Percentiles rank a stretch among this genome's conserved stretches.
Evolutionary conservation across 768 basidiomycete species (phyloP).

Genomic region (Mycena amicta): DNA sequence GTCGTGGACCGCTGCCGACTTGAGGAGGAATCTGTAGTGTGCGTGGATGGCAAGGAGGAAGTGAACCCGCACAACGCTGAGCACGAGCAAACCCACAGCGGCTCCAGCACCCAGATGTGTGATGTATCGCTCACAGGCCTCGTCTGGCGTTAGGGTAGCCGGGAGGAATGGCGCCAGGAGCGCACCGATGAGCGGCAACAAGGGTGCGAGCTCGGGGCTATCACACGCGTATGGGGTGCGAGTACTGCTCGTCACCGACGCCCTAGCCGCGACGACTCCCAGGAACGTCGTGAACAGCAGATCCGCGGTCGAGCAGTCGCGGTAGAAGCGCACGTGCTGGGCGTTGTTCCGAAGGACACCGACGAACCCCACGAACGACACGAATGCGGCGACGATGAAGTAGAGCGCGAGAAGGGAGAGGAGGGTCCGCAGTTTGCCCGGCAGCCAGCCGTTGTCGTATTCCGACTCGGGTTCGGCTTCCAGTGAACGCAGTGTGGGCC

Average conservation of each 20-base stretch:
- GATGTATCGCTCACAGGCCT: constrained; percentile 83
- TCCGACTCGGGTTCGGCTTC: constrained; percentile 53
- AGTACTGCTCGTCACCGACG: constrained; percentile 53
- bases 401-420: constrained; percentile 69
- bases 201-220: constrained; percentile 74
- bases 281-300: constrained; percentile 69
- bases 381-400: constrained; percentile 63
- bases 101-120: constrained; percentile 64
- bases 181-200: constrained; percentile 70
- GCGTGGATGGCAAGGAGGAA: constrained; percentile 64
- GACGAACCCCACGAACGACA: constrained; percentile 64
- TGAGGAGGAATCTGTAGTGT: constrained; percentile 7
- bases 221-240: constrained; percentile 74
- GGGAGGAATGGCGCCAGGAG: constrained; percentile 38
- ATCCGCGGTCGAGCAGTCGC: constrained; percentile 81
- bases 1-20: background rate
- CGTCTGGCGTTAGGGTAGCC: constrained; percentile 26
- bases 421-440: constrained; percentile 51
- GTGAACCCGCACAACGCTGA: constrained; percentile 71
- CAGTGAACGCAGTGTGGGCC: constrained; percentile 42
- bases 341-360: constrained; percentile 72
- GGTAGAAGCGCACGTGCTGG: constrained; percentile 74
- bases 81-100: constrained; percentile 58
- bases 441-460: constrained; percentile 42
- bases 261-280: constrained; percentile 52